Evolutionary conservation across 2,329 filamentous ascomycete species (phyloP), one percentile per base, ranked within the genome.

Genomic region (Arthrobotrys pseudoclavata): DNA sequence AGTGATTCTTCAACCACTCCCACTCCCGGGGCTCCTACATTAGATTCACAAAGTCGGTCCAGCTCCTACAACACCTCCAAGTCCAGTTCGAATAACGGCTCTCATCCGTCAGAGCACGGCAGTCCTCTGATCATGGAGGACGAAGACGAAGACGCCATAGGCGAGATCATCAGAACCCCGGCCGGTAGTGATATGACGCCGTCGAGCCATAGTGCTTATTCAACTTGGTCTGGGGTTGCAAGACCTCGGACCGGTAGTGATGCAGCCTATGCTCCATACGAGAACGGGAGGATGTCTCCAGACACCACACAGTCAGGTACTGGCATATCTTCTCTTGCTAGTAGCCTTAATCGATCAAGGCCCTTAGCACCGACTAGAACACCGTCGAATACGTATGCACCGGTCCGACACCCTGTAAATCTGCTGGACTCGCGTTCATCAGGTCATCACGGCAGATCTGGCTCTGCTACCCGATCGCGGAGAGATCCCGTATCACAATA

Each of bases 341-440:
- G 82, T 64, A 79, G 82, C 64, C 84, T 84, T 69, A 82, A 83
- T 52, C 71, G 81, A 26, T 89, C 91, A 81, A 88, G 92, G 80
- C 91, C 92, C 15, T 87, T 88, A 4, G 90, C 86, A 24, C 91
- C 92, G 18, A 87, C 88, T 67, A 87, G 92, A 81, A 94, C 91
- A 3, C 91, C 91, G 0, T 95, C 92, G 31, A 92, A 87, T 83
- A 94, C 92, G 34, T 96, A 96, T 83, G 91, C 92, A 79, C 90
- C 90, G 52, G 81, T 79, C 82, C 84, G 48, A 82, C 86, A 61
- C 84, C 86, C 40, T 85, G 62, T 80, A 13, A 80, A 76, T 45
- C 48, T 80, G 18, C 60, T 85, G 76, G 83, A 84, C 76, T 85
- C 84, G 52, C 83, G 85, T 66, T 84, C 83, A 9, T 77, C 74